These are phyloP conservation scores for Leishmania amazonensis DNA, from an alignment of 208 protist genomes.

Conservation along the genomic window DNA sequence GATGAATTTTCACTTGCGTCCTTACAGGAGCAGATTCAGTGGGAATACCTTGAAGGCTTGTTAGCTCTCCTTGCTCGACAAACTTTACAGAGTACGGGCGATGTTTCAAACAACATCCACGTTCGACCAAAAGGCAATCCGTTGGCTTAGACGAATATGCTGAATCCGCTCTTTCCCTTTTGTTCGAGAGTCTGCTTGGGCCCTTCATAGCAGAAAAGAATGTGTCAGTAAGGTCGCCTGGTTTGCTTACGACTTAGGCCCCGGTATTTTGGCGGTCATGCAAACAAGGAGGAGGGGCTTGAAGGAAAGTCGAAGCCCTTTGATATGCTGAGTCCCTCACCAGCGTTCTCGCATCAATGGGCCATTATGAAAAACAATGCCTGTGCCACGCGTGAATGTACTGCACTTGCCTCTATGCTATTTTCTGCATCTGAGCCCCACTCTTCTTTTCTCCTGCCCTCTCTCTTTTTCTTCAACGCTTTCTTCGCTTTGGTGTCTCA, in stretches of 20 bases:
- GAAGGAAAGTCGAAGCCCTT: neutral
- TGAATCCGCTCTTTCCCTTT: neutral
- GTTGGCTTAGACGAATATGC: neutral
- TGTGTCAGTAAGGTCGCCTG: neutral
- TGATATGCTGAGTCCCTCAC: neutral
- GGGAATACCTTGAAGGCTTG: neutral
- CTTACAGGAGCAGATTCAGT: neutral
- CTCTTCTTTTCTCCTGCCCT: neutral
- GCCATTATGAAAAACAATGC: neutral
- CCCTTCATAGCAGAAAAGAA: neutral
- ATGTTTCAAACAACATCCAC: neutral
- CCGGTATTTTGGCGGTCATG: neutral
- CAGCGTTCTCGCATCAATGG: neutral
- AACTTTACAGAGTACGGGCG: no score
- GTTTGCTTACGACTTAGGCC: neutral
- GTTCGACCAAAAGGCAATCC: no score
- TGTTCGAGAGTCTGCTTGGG: neutral
- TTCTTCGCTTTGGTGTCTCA: neutral
- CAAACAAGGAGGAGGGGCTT: neutral
- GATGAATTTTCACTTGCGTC: neutral
- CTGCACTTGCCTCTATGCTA: neutral
- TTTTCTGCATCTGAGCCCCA: neutral
- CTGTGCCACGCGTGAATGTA: neutral
- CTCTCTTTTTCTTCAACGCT: neutral
- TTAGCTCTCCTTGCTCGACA: neutral